Evolutionary conservation across 2,329 filamentous ascomycete genomes (phyloP), one percentile per base, ranked within the genome.

Genomic region (Aureobasidium musti): DNA sequence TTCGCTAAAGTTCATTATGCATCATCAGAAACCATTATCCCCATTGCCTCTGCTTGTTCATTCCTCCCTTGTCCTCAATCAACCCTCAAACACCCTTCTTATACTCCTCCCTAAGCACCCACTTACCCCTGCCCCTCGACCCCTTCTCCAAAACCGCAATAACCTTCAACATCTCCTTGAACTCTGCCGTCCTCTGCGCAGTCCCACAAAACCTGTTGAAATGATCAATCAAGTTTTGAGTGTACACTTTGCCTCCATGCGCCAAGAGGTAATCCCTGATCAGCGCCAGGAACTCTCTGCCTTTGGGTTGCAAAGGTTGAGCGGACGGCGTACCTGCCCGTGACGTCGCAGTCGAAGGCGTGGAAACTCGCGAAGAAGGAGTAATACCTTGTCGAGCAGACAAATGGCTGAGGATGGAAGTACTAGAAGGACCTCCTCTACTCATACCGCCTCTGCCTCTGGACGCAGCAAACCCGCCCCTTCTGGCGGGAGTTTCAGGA

Each of bases 191-290:
- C 68, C 91, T 85, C 68, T 86, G 84, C n/a, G 64, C 64, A 50
- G 87, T 90, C 26, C 84, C 85, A 74, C 92, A 96, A 73, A 88
- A 90, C 17, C 86, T 86, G 77, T 93, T 91, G 77, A 97, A 98
- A 73, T 97, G 92, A 73, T 96, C 91, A 28, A 97, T 90, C 52
- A 97, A 79, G 82, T 92, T 89, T 79, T 96, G 92, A 49, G 90
- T 93, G 5, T 91, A 88, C 6, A 91, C 91, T 39, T 86, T 84
- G 3, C 92, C 92, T 11, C 91, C 90, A 66, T 96, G 92, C 28
- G 86, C 83, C 52, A 84, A 83, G 70, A 98, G 88, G 72, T 92
- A 98, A 49, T 89, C 86, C 45, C 89, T 87, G 66, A 97, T 96
- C 72, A 81, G 74, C 37, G 76, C 77, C 17, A 83, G 71, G 73